Evolutionary conservation across 495 filamentous ascomycete species (phyloP).

Genomic region (Xylaria scruposa): DNA sequence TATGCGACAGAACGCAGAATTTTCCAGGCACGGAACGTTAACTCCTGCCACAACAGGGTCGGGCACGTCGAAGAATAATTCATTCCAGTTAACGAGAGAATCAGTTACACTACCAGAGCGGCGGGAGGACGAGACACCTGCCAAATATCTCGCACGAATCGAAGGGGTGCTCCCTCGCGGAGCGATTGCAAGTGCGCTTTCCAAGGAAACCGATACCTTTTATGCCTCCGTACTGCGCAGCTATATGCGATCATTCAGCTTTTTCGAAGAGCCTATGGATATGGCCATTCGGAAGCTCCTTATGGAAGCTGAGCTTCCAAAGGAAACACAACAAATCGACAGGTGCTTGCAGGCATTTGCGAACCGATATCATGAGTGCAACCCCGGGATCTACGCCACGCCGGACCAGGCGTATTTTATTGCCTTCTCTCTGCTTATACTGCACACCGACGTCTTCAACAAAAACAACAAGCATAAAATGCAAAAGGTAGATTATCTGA

Average conservation of each 20-base stretch:
- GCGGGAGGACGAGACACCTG: conserved; percentile 87
- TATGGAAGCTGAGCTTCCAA: conserved; percentile 95
- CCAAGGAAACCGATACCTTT: conserved; percentile 85
- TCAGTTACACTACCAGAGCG: conserved; percentile 77
- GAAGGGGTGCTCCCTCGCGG: conserved; percentile 80
- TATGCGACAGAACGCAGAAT: conserved; percentile 78
- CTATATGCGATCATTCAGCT: conserved; percentile 92
- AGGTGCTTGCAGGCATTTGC: conserved; percentile 92
- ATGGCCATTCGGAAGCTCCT: conserved; percentile 95
- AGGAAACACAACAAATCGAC: conserved; percentile 98
- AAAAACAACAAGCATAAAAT: conserved; percentile 99
- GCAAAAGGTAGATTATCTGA: conserved; percentile 94
- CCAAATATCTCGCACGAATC: conserved; percentile 82
- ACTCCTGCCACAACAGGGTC: conserved; percentile 71
- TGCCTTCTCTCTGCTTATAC: conserved; percentile 92
- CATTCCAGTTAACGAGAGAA: conserved; percentile 65
- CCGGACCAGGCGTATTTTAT: conserved; percentile 98
- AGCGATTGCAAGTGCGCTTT: conserved; percentile 79
- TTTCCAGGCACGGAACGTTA: conserved; percentile 64
- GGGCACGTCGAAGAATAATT: conserved; percentile 72
- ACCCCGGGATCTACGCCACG: conserved; percentile 90
- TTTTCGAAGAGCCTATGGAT: conserved; percentile 95
- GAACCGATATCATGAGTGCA: conserved; percentile 97
- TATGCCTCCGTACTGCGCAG: conserved; percentile 82
- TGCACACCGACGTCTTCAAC: conserved; percentile 98